Base-by-base conservation (phyloP, 306 rosid species). In the Quercus mongolica region DNA sequence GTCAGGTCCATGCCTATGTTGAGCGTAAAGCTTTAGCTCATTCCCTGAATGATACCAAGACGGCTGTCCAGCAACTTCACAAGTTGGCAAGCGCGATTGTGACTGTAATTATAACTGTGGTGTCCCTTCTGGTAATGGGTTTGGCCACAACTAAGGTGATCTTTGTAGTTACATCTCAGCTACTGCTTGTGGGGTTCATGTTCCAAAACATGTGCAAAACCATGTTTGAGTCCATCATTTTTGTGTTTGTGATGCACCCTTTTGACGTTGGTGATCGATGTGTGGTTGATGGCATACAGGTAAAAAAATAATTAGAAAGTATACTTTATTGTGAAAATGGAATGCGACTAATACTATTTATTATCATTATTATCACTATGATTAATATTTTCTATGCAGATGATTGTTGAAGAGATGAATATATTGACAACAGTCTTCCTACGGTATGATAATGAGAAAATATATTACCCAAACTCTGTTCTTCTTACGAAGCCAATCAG, bases 181-280 rank as follows among this genome's bases (percentile, higher is more conserved):
- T 87, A 1, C 86, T 87, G 13, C 83, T 87, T 0, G 90, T 87
- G 5, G 90, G 88, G 2, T 87, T 87, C 79, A 87, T 87, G 90
- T 87, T 87, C 71, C 90, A 84, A 80, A 87, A 87, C 81, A 87
- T 77, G 51, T 87, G 90, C 86, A 87, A 87, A 82, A 87, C 90
- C 52, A 68, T 87, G 28, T 87, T 87, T 46, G 90, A 87, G 73
- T 84, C 90, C 68, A 76, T 87, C 88, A 81, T 87, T 68, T 84
- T 87, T 44, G 88, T 87, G 58, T 87, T 87, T n/a, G 90, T 84
- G 54, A 87, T 87, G 90, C 90, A 87, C 57, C 90, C 90, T 4
- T 87, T 87, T 10, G 90, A 84, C 26, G 90, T 87, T 0, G 90
- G 90, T 9, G 90, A 87, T 44, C 88, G 90, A 0, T 87, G 88